These are phyloP conservation scores for Aspergillus piperis DNA, from an alignment of 2,329 filamentous ascomycete genomes.

Conservation along the genomic window DNA sequence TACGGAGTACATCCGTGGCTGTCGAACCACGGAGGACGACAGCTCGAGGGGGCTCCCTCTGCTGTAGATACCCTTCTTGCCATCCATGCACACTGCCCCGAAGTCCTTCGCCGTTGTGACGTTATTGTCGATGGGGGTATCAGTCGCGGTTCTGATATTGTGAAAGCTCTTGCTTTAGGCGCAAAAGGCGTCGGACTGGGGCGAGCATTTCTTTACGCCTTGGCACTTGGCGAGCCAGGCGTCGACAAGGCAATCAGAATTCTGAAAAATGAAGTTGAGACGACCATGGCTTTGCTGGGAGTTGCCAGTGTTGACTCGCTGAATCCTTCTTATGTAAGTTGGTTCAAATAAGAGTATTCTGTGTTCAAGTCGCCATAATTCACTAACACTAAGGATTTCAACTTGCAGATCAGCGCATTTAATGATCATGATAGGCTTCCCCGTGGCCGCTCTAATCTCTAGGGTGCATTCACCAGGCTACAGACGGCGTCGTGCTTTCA, in stretches of 20 bases:
- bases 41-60: slow-evolving; percentile 9
- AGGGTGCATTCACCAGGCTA: too few relatives aligned
- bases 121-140: slow-evolving; percentile 10
- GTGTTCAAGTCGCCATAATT: too few relatives aligned
- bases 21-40: slow-evolving; percentile 12
- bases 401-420: too few relatives aligned
- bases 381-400: too few relatives aligned
- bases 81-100: slow-evolving; percentile 3
- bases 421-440: too few relatives aligned
- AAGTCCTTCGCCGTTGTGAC: slow-evolving; percentile 1
- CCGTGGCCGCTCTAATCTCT: too few relatives aligned
- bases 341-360: neutral
- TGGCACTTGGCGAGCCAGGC: slow-evolving; percentile 2
- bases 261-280: slow-evolving; percentile 9
- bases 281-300: slow-evolving; percentile 9
- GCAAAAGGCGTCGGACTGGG: slow-evolving; percentile 8
- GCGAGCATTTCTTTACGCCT: slow-evolving; percentile 3
- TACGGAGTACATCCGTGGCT: slow-evolving; percentile 10
- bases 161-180: slow-evolving; percentile 9
- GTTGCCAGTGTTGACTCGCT: slow-evolving; percentile 2
- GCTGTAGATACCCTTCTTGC: slow-evolving; percentile 5
- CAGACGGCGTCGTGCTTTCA: too few relatives aligned
- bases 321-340: slow-evolving; percentile 8
- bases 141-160: slow-evolving; percentile 7
- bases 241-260: slow-evolving; percentile 8